Conservation (phyloP, 2,329 filamentous ascomycete genomes). For the Pleurostoma richardsiae region DNA sequence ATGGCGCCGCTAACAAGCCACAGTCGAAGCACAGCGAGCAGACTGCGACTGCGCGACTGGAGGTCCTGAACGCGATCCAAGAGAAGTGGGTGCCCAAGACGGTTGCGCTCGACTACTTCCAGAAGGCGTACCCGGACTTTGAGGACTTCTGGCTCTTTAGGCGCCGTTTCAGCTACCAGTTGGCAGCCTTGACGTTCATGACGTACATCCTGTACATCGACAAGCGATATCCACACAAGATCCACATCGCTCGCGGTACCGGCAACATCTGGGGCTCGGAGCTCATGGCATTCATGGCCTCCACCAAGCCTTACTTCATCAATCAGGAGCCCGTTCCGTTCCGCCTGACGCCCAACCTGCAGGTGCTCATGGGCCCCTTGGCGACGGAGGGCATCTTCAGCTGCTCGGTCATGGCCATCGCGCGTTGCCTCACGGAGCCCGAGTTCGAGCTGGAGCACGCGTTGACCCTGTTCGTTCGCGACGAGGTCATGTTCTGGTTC, state of each 20-base stretch:
- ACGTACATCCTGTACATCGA: slow-evolving; percentile 98
- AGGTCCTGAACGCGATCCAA: slow-evolving; percentile 93
- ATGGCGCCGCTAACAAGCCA: slow-evolving; percentile 9
- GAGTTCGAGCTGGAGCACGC: slow-evolving; percentile 90
- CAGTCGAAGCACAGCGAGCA: slow-evolving; percentile 64
- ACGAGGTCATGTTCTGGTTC: slow-evolving; percentile 98
- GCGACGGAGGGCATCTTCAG: slow-evolving; percentile 95
- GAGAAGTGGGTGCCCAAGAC: slow-evolving; percentile 86
- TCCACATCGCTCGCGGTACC: slow-evolving; percentile 79
- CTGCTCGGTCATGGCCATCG: slow-evolving; percentile 94
- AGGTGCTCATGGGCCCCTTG: slow-evolving; percentile 92
- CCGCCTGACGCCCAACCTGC: slow-evolving; percentile 92
- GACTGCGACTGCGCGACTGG: slow-evolving; percentile 67
- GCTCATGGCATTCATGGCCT: slow-evolving; percentile 83
- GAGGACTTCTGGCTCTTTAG: slow-evolving; percentile 98
- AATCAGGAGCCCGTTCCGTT: slow-evolving; percentile 96
- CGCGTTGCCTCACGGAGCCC: slow-evolving; percentile 86
- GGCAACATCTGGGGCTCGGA: slow-evolving; percentile 97
- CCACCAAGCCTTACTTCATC: slow-evolving; percentile 81
- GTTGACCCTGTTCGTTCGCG: slow-evolving; percentile 87
- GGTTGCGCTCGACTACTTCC: slow-evolving; percentile 84
- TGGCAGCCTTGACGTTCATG: slow-evolving; percentile 94
- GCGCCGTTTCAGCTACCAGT: slow-evolving; percentile 92
- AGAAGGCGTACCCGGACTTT: slow-evolving; percentile 79
- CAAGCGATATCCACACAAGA: slow-evolving; percentile 91